phyloP scores from a whole-genome alignment of 2,329 filamentous ascomycete species.

The Colletotrichum tofieldiae region DNA sequence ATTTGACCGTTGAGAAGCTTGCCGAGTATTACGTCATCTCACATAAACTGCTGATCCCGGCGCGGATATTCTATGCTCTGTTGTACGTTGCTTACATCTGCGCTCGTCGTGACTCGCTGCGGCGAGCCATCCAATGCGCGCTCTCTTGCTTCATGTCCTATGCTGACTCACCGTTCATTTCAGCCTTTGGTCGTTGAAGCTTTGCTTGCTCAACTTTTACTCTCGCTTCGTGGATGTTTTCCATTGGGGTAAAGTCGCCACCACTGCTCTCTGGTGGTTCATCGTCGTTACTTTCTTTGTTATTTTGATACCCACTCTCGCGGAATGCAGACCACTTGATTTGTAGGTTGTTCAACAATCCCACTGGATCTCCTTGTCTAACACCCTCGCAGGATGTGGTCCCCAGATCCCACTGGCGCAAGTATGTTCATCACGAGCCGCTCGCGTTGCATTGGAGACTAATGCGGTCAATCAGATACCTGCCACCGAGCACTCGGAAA shows the following conservation, averaged over 20 bases:
- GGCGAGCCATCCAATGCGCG: neutral
- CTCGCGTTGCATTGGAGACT: neutral
- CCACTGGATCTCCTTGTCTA: neutral
- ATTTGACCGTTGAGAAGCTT: slow-evolving; percentile 42
- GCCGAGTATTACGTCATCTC: slow-evolving; percentile 46
- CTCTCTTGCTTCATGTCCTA: neutral
- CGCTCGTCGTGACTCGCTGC: neutral
- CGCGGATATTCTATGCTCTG: slow-evolving; percentile 50
- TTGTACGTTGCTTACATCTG: slow-evolving; percentile 45
- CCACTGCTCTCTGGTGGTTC: slow-evolving; percentile 46
- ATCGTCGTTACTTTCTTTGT: slow-evolving; percentile 49
- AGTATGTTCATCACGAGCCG: neutral
- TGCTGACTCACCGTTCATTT: slow-evolving; percentile 15
- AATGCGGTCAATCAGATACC: slow-evolving; percentile 22
- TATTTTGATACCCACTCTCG: slow-evolving; percentile 48
- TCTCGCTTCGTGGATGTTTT: slow-evolving; percentile 49
- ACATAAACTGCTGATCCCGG: slow-evolving; percentile 49
- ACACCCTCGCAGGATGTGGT: slow-evolving; percentile 20
- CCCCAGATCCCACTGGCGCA: slow-evolving; percentile 17
- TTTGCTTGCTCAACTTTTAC: slow-evolving; percentile 51
- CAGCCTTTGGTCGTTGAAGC: slow-evolving; percentile 51
- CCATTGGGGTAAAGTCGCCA: slow-evolving; percentile 46
- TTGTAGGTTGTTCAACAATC: slow-evolving; percentile 35
- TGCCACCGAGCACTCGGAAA: slow-evolving; percentile 49
- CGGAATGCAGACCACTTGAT: slow-evolving; percentile 49